A percentile compares a stretch with the other conserved stretches of the same genome.
phyloP scores from a whole-genome alignment of 139 green algal genomes.

The Chlamydomonas incerta region DNA sequence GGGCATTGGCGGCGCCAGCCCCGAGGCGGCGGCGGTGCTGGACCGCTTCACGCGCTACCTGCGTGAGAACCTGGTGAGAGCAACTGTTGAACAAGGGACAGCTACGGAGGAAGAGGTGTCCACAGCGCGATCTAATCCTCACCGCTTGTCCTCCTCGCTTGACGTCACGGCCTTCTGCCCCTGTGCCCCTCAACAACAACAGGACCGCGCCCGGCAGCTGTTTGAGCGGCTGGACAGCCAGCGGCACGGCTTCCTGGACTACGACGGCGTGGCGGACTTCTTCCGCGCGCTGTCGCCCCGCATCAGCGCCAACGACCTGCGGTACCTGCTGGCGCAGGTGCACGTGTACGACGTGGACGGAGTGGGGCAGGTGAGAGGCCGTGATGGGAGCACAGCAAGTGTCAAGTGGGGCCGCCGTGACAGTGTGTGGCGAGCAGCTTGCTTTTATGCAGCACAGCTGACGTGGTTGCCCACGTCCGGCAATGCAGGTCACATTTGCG shows the following conservation, averaged over 20 bases:
- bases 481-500: conserved; percentile 43
- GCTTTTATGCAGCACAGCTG: not conserved
- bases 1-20: not conserved
- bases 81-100: no score
- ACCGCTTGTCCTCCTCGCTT: no score
- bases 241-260: conserved; percentile 36
- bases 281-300: conserved; percentile 8
- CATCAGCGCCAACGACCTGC: conserved; percentile 10
- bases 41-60: conserved; percentile 31
- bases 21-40: conserved; percentile 28
- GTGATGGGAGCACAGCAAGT: not conserved
- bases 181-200: no score
- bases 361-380: conserved; percentile 24
- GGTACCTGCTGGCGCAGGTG: conserved; percentile 37
- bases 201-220: conserved; percentile 1
- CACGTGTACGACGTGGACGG: conserved; percentile 42
- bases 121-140: no score
- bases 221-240: conserved; percentile 31
- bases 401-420: no score
- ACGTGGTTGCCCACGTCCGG: not conserved
- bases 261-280: conserved; percentile 44
- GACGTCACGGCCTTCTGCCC: no score
- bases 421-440: no score
- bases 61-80: conserved; percentile 36
- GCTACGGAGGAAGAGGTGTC: no score